phyloP scores from a whole-genome alignment of 202 grass and related monocot genomes.

The Elaeis oleifera region DNA sequence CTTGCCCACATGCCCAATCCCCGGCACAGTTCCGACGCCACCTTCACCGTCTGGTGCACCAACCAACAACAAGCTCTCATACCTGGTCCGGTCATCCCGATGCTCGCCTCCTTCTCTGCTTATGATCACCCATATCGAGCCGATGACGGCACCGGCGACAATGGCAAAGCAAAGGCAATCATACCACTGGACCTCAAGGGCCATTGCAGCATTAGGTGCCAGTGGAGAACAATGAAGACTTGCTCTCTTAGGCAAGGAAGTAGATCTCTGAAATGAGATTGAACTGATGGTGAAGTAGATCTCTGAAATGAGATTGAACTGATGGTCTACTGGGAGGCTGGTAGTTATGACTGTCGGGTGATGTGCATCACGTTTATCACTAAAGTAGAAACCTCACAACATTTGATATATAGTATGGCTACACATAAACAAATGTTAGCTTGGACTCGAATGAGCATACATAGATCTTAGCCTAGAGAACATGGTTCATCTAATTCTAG shows the following conservation, averaged over 20 bases:
- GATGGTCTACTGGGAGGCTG: not conserved
- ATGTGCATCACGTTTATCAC: not conserved
- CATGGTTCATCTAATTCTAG: too few species aligned
- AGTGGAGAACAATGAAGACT: too few species aligned
- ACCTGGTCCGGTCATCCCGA: not conserved
- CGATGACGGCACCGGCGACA: not conserved
- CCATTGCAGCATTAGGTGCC: not conserved
- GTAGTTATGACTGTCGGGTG: conserved; percentile 3
- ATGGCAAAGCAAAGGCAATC: conserved; percentile 6
- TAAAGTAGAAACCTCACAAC: too few species aligned
- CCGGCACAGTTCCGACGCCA: not conserved
- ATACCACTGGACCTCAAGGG: conserved; percentile 1
- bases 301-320: too few species aligned
- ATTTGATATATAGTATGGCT: too few species aligned
- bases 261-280: too few species aligned
- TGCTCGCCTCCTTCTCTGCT: not conserved
- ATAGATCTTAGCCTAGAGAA: too few species aligned
- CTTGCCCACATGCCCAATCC: not conserved
- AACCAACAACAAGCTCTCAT: conserved; percentile 1
- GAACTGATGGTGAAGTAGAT: too few species aligned
- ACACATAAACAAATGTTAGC: too few species aligned
- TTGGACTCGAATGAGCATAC: too few species aligned
- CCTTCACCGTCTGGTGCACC: not conserved
- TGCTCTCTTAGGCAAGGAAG: too few species aligned
- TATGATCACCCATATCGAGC: not conserved